phyloP scores from a whole-genome alignment of 305 asterid species.

The Coffea humblotiana region DNA sequence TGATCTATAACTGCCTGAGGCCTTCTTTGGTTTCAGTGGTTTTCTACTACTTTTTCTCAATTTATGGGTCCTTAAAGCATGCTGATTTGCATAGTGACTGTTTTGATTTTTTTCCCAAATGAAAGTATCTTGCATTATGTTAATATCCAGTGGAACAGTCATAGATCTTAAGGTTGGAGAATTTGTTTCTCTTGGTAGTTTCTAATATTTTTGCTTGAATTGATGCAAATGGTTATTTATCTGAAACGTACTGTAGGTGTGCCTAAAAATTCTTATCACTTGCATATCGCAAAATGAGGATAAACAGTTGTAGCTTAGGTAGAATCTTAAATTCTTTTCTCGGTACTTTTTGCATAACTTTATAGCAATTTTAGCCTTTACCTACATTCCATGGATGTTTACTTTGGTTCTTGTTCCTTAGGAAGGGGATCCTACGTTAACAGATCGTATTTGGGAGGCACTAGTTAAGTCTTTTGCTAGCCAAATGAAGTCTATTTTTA shows the following conservation, averaged over 20 bases:
- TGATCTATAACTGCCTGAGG: not conserved
- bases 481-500: conserved; percentile 92
- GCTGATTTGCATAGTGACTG: not conserved
- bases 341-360: not conserved
- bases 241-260: not conserved
- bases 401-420: conserved; percentile 32
- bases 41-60: not conserved
- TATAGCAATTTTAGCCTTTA: not conserved
- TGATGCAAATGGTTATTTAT: not conserved
- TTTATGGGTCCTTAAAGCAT: not conserved
- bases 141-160: not conserved
- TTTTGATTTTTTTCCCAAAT: not conserved
- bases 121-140: too few species aligned
- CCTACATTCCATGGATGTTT: conserved; percentile 1
- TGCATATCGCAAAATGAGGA: not conserved
- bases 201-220: not conserved
- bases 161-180: not conserved
- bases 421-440: conserved; percentile 86
- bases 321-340: not conserved
- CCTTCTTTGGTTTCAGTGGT: not conserved
- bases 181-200: not conserved
- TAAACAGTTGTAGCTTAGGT: not conserved
- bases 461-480: conserved; percentile 81
- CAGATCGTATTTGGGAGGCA: conserved; percentile 94
- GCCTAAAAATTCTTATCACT: not conserved